Base-by-base conservation (phyloP, 139 green algal species). In the Chlamydomonas sphaeroides region DNA sequence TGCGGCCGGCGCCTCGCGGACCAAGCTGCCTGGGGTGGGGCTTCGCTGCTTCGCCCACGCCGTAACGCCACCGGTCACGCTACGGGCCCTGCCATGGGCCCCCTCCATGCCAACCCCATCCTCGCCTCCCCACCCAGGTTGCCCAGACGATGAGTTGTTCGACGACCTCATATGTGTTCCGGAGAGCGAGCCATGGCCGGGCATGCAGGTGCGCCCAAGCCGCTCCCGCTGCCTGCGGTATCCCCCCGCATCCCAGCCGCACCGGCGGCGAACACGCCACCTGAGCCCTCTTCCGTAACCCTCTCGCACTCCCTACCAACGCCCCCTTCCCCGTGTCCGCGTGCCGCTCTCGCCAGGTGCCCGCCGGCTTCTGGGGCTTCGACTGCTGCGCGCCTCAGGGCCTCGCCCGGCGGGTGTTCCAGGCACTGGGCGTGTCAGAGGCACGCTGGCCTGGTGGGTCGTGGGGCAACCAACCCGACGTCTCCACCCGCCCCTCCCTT, bases 321-420 rank as follows among this genome's bases (percentile, higher is more conserved):
- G n/a, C n/a, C n/a, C n/a, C n/a, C n/a, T n/a, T n/a, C n/a, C n/a
- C n/a, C n/a, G n/a, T n/a, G n/a, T n/a, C n/a, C n/a, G n/a, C n/a
- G n/a, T n/a, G n/a, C n/a, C n/a, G n/a, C n/a, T n/a, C n/a, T n/a
- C 25, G 8, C 17, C 69, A 88, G 26, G 84, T 86, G 59, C 71
- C 71, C 57, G 74, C 70, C 10, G 79, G 84, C n/a, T 95, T 93
- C 53, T 96, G 93, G 93, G 93, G 93, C 7, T 92, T 81, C 65
- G 93, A 96, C 81, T 89, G 83, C 65, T 89, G 87, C 51, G 84
- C 72, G 32, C 75, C 63, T 28, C 79, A 63, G 70, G 93, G 75
- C 77, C 76, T 87, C 62, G 93, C 68, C 85, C 84, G 93, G 14
- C 82, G 78, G 1, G 66, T 93, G 4, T 95, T 90, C 69, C 48